Evolutionary conservation across 2,329 filamentous ascomycete genomes (phyloP), one percentile per base, ranked within the genome.

Genomic region (Tympanopsis confertula): DNA sequence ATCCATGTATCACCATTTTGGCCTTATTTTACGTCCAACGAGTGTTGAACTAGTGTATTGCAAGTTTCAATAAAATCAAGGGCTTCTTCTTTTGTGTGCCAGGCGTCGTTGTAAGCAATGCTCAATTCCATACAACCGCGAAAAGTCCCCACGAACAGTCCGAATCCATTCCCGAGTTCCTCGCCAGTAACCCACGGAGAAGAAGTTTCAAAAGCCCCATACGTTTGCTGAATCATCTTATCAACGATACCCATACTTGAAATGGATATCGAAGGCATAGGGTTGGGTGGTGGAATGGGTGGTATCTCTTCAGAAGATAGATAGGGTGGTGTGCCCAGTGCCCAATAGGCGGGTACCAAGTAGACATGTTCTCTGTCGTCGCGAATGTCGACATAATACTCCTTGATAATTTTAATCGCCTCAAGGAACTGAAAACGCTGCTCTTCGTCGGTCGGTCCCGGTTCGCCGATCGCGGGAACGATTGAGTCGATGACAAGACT

Each of bases 131-230:
- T n/a, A 22, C 45, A 41, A 0, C 54, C 57, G 3, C 50, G 46
- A 38, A 54, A 65, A 0, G 56, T 63, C 0, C 56, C 61, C 14
- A 66, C 41, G 26, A 62, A 66, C n/a, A 66, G n/a, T 0, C 48
- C 57, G 13, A 58, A 14, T 0, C 55, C 53, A 19, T 47, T 65
- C 0, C 60, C 52, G 2, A 66, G 46, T 39, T 66, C 63, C 39
- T 67, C 63, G 0, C 62, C 63, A 0, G 61, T 64, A 0, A 65
- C 62, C 62, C 64, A 66, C 1, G 62, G 60, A 12, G 58, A 44
- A 2, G 50, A 35, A 0, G 58, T 41, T 10, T 52, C 46, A 1
- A 65, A 47, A 0, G 28, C 18, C 0, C 54, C 57, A 2, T 45
- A 44, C 3, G 40, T 43, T 1, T 49, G 49, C 0, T 38, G 20